phyloP scores from a whole-genome alignment of 768 basidiomycete species.

The Chalciporus sphaerocephalus region DNA sequence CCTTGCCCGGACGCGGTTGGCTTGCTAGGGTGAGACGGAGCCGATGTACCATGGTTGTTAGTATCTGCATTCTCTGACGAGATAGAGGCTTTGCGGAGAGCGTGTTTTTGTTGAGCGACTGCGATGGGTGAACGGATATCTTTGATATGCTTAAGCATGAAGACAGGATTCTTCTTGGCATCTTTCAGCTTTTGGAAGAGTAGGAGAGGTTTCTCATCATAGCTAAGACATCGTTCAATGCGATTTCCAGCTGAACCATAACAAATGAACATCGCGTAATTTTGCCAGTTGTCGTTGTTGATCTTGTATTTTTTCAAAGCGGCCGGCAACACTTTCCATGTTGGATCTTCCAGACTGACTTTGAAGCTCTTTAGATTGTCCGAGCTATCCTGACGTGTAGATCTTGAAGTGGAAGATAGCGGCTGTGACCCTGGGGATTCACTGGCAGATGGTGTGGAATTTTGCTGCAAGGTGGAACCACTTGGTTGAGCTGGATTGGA shows the following conservation, averaged over 20 bases:
- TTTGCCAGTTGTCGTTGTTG: conserved; percentile 97
- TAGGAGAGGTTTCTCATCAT: conserved; percentile 95
- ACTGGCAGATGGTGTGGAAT: conserved; percentile 25
- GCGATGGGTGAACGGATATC: conserved; percentile 97
- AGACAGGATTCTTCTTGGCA: conserved; percentile 95
- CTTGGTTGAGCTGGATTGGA: conserved; percentile 14
- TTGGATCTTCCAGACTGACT: conserved; percentile 95
- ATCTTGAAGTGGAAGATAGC: conserved; percentile 20
- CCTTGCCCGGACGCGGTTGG: conserved; percentile 28
- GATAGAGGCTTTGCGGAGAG: conserved; percentile 70
- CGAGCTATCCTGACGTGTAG: conserved; percentile 61
- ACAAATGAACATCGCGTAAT: conserved; percentile 99
- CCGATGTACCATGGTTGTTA: conserved; percentile 17
- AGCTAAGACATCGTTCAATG: conserved; percentile 90
- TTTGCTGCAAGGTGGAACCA: conserved; percentile 30
- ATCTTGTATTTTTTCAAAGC: conserved; percentile 99
- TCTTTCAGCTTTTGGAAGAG: conserved; percentile 98
- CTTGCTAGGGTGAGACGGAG: conserved; percentile 21
- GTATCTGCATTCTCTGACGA: conserved; percentile 22
- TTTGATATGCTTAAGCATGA: conserved; percentile 93
- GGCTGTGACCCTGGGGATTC: conserved; percentile 30
- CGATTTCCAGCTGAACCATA: conserved; percentile 84
- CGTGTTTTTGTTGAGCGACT: conserved; percentile 95
- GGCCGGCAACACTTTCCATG: conserved; percentile 97
- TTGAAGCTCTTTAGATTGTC: conserved; percentile 92